Evolutionary conservation across 257 asterid species (phyloP), one percentile per base, ranked within the genome.

Genomic region (Fraxinus quadrangulata): DNA sequence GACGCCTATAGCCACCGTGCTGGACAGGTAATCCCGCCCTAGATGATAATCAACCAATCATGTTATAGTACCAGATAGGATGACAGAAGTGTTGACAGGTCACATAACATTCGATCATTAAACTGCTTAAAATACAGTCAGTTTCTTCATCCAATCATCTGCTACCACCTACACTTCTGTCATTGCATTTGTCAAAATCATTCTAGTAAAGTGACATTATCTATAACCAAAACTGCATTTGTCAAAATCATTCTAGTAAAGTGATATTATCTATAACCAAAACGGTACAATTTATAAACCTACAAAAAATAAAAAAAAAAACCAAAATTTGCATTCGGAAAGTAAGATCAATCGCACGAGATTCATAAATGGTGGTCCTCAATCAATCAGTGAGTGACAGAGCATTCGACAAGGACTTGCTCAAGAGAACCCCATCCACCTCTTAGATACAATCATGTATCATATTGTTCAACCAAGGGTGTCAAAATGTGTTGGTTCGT

Each of bases 351-450:
- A n/a, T 80, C 66, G 39, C 83, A 74, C 81, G 78, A 79, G 86
- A 85, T 81, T 82, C 79, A 73, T 65, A 77, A 76, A 81, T 74
- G 82, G 91, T 89, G 97, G 94, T 91, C 92, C 92, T 82, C 75
- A 75, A 73, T 83, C 85, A 63, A 71, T 77, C 80, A 70, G 72
- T 78, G 83, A 83, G 88, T 85, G 92, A 87, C 77, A 76, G 67
- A 37, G 81, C 82, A 81, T 66, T 80, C 81, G 78, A 75, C 65
- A 70, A 75, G 54, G 21, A 75, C 78, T 51, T 23, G 72, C 40
- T 26, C 74, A 77, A 84, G 83, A 45, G 85, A 83, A 24, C 30
- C 88, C 83, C 63, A 75, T 83, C 70, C 81, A 61, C 76, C 87
- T 79, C 75, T 70, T 26, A 14, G 59, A 47, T 75, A 42, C 51